Evolutionary conservation across 352 stramenopile genomes (phyloP).

Genomic region (Halophytophthora polymorphica): DNA sequence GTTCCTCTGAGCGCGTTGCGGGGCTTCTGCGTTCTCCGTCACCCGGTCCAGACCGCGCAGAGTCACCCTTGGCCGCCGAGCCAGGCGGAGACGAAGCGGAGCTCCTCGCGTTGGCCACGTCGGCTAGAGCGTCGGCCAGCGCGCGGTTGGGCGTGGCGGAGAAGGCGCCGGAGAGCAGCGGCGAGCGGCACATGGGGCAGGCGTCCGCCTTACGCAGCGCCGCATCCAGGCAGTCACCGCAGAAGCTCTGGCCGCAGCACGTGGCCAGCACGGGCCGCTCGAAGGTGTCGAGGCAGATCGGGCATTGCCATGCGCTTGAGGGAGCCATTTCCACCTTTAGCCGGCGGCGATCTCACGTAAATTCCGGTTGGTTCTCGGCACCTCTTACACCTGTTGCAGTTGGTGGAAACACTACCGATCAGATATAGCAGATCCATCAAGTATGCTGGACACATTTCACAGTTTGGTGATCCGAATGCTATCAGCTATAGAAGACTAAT

Average conservation of each 20-base stretch:
- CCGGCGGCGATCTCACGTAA: neutral
- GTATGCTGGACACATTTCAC: too few relatives aligned
- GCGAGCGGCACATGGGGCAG: slow-evolving; percentile 56
- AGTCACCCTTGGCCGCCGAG: neutral
- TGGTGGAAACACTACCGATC: too few relatives aligned
- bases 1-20: neutral
- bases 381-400: too few relatives aligned
- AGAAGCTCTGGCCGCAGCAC: slow-evolving; percentile 72
- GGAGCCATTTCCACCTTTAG: slow-evolving; percentile 10
- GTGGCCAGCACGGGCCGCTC: slow-evolving; percentile 44
- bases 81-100: slow-evolving; percentile 4
- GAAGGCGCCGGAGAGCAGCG: slow-evolving; percentile 40
- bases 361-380: neutral
- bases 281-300: slow-evolving; percentile 53
- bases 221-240: slow-evolving; percentile 42
- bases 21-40: too few relatives aligned
- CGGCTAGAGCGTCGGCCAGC: slow-evolving; percentile 35
- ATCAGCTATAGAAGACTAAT: too few relatives aligned
- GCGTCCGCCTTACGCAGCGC: slow-evolving; percentile 38
- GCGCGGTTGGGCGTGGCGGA: slow-evolving; percentile 51
- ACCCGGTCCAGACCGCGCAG: neutral
- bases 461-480: too few relatives aligned
- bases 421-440: too few relatives aligned
- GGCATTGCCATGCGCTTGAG: slow-evolving; percentile 35
- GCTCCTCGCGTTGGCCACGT: slow-evolving; percentile 4